phyloP scores from a whole-genome alignment of 768 basidiomycete species.

The Pleurotus giganteus region DNA sequence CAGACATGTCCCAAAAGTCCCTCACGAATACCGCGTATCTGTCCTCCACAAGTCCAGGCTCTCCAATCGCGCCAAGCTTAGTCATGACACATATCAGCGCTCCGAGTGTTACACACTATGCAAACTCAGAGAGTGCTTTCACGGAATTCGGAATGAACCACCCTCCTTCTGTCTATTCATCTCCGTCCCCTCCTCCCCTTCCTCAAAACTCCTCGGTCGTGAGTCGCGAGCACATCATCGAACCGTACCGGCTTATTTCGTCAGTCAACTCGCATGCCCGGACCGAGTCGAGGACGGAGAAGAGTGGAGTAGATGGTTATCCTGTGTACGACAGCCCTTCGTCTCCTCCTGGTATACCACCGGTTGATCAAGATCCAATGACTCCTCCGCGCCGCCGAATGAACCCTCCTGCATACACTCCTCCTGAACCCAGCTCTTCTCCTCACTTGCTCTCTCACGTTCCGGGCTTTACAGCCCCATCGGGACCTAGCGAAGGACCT shows the following conservation, averaged over 20 bases:
- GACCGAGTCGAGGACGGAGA: background rate
- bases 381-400: constrained; percentile 1
- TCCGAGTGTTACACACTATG: background rate
- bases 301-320: background rate
- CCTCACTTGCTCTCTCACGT: background rate
- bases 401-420: constrained; percentile 5
- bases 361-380: background rate
- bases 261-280: constrained; percentile 1
- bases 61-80: constrained; percentile 1
- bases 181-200: background rate
- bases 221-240: constrained; percentile 7
- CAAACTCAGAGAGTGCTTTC: background rate
- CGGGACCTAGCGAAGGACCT: constrained; percentile 2
- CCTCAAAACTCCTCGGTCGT: background rate
- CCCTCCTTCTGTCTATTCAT: constrained; percentile 7
- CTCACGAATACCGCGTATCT: constrained; percentile 1
- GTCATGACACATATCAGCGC: constrained; percentile 2
- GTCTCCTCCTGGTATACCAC: constrained; percentile 2
- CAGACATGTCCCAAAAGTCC: constrained; percentile 5
- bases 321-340: constrained; percentile 6
- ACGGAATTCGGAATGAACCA: constrained; percentile 1
- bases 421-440: constrained; percentile 1
- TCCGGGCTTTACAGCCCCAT: background rate
- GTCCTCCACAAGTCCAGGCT: background rate
- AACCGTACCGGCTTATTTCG: background rate